Evolutionary conservation across 2,329 filamentous ascomycete genomes (phyloP), one percentile per base, ranked within the genome.

Genomic region (Ophiostoma ulmi): DNA sequence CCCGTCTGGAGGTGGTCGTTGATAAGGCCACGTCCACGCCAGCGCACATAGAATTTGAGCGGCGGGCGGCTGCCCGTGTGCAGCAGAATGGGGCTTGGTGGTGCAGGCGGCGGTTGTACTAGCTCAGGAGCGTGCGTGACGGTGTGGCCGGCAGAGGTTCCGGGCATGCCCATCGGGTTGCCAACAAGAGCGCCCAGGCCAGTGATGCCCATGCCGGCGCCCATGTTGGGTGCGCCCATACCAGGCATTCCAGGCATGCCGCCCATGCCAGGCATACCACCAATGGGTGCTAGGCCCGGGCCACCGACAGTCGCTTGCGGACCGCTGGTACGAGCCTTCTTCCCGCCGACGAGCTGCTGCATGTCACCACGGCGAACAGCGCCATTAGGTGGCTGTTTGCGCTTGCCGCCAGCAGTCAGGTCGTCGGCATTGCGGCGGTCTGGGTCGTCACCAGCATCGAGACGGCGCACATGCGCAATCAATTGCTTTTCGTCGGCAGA

Each of bases 21-120:
- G 14, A 72, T 73, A 0, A 73, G 76, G n/a, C 76, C 76, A 17
- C 72, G 71, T n/a, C 76, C 75, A 61, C 74, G 74, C 73, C 75
- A 74, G n/a, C 72, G 74, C 1, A 77, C 55, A 44, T 76, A 73
- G 41, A 75, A 76, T 13, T 74, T 75, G 66, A 71, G 73, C 22
- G 74, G 73, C 22, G 71, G 71, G 31, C 71, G 67, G 7, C 69
- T 71, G 55, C 38, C 14, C 31, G n/a, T 74, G 72, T 5, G 71
- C 35, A 10, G 66, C 71, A 31, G 35, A n/a, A 22, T 55, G 70
- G 14, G 65, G 39, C 48, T 68, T 0, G 36, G 17, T n/a, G 36
- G 64, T 20, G 36, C 22, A 6, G 41, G 41, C 31, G 67, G 31
- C 31, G 14, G 67, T 26, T 22, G 6, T 36, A 39, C 44, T 41